A percentile compares a stretch with the other conserved stretches of the same genome.
Evolutionary conservation across 768 basidiomycete genomes (phyloP).

Genomic region (Favolaschia claudopus): DNA sequence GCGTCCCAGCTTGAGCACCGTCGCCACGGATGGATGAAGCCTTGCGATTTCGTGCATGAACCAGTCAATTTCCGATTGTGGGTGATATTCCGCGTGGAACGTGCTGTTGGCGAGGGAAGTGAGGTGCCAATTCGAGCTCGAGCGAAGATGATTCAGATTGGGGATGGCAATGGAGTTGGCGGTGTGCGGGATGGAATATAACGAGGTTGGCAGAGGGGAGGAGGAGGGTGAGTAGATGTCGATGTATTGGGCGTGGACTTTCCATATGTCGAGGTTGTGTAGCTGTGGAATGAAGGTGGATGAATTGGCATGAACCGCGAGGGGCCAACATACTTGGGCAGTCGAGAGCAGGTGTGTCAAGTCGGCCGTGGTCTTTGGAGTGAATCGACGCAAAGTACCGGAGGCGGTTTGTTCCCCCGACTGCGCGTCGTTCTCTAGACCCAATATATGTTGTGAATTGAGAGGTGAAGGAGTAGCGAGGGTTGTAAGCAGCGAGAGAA

Average conservation of each 20-base stretch:
- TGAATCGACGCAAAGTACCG: too few species aligned
- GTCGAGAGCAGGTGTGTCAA: too few species aligned
- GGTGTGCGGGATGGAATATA: slow-evolving; percentile 21
- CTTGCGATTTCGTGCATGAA: slow-evolving; percentile 58
- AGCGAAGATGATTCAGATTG: background rate
- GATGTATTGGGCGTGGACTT: slow-evolving; percentile 48
- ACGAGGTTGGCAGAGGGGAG: slow-evolving; percentile 20
- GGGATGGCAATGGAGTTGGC: slow-evolving; percentile 12
- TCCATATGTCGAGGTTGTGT: slow-evolving; percentile 61
- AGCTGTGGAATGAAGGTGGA: too few species aligned
- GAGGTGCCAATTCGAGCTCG: slow-evolving; percentile 39
- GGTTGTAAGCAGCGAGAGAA: too few species aligned
- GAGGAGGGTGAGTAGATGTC: slow-evolving; percentile 57
- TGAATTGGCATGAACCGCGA: too few species aligned
- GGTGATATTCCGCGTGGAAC: slow-evolving; percentile 60
- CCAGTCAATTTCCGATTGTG: slow-evolving; percentile 57
- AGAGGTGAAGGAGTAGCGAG: too few species aligned
- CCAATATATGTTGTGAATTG: too few species aligned
- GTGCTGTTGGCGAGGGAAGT: slow-evolving; percentile 44
- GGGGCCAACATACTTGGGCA: too few species aligned
- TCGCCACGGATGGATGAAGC: slow-evolving; percentile 53
- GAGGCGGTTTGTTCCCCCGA: too few species aligned
- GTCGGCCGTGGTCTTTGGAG: too few species aligned
- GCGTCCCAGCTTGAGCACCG: slow-evolving; percentile 58
- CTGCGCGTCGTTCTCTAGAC: too few species aligned